These are phyloP conservation scores for Colletotrichum filicis DNA, from an alignment of 2,329 filamentous ascomycete genomes.

Conservation along the genomic window DNA sequence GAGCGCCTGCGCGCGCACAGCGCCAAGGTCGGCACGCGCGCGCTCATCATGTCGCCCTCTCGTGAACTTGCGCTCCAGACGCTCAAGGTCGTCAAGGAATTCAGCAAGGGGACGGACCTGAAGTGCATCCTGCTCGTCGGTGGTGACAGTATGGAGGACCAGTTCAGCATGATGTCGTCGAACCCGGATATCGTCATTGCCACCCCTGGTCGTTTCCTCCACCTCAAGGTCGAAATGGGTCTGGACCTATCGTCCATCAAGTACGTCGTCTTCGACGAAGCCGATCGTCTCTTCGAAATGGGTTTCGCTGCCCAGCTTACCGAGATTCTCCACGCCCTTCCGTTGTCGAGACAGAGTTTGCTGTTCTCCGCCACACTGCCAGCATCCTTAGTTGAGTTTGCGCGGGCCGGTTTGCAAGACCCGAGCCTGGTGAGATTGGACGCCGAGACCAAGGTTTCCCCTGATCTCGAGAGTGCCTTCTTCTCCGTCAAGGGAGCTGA, in stretches of 20 bases:
- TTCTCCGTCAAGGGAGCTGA: conserved; percentile 93
- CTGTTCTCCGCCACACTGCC: conserved; percentile 96
- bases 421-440: conserved; percentile 91
- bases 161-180: conserved; percentile 90
- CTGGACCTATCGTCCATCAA: conserved; percentile 89
- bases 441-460: conserved; percentile 94
- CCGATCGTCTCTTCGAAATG: conserved; percentile 98
- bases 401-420: conserved; percentile 90
- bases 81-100: conserved; percentile 94
- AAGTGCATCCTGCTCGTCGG: conserved; percentile 92
- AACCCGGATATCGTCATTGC: conserved; percentile 99
- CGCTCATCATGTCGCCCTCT: conserved; percentile 89
- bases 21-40: conserved; percentile 85
- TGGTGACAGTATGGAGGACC: conserved; percentile 94
- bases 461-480: conserved; percentile 94
- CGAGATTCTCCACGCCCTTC: conserved; percentile 91
- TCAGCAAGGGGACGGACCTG: conserved; percentile 89
- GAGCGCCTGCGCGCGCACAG: conserved; percentile 91
- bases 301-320: conserved; percentile 93
- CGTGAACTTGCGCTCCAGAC: conserved; percentile 96
- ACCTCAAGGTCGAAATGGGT: conserved; percentile 96
- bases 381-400: conserved; percentile 95
- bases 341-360: conserved; percentile 85
- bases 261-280: conserved; percentile 98
- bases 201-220: conserved; percentile 94